Conservation (phyloP, 2,329 filamentous ascomycete species). For the Fusarium sp. region DNA sequence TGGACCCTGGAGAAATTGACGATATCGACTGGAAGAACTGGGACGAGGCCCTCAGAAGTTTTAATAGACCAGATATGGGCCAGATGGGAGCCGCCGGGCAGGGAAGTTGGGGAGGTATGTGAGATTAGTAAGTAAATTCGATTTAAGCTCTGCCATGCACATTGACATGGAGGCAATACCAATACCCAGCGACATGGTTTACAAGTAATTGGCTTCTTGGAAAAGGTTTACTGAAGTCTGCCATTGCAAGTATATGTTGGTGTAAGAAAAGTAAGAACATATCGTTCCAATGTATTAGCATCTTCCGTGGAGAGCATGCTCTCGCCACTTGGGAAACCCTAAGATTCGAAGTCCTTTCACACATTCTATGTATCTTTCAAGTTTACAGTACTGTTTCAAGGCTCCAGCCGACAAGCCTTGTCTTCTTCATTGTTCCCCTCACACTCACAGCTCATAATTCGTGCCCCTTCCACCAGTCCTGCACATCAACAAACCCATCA, state of each 20-base stretch:
- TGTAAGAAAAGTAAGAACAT: neutral
- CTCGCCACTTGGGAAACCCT: neutral
- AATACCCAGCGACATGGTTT: neutral
- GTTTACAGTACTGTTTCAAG: neutral
- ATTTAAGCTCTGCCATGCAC: neutral
- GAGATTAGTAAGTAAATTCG: neutral
- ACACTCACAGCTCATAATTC: neutral
- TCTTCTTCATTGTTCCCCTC: neutral
- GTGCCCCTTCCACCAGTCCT: neutral
- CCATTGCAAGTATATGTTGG: neutral
- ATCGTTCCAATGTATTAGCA: neutral
- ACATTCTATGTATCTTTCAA: neutral
- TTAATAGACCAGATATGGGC: conserved; percentile 8
- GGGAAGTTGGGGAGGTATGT: conserved; percentile 38
- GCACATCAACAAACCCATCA: neutral
- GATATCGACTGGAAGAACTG: conserved; percentile 39
- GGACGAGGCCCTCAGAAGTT: conserved; percentile 25
- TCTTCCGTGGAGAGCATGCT: neutral
- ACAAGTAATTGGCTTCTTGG: neutral
- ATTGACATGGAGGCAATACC: neutral
- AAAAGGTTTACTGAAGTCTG: neutral
- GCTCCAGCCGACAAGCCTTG: neutral
- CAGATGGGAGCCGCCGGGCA: conserved; percentile 5
- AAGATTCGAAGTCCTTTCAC: neutral
- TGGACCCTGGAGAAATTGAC: conserved; percentile 33